phyloP scores from a whole-genome alignment of 495 filamentous ascomycete genomes.

The Neurospora pannonica region DNA sequence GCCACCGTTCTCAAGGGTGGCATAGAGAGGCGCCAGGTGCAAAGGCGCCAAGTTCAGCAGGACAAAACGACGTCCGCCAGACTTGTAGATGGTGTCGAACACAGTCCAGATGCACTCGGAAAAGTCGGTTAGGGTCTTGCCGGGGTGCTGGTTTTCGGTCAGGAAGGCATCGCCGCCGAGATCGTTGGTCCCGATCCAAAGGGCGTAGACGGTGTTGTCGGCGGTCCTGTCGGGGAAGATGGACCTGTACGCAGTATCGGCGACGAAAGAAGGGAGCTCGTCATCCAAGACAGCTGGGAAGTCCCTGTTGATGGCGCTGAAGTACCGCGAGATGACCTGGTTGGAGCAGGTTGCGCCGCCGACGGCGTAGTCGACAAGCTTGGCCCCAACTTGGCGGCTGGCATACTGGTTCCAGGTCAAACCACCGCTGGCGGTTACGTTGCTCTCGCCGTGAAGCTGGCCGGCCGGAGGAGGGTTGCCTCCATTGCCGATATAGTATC shows the following conservation, averaged over 20 bases:
- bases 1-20: constrained; percentile 40
- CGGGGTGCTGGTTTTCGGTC: constrained; percentile 47
- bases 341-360: constrained; percentile 62
- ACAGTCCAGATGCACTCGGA: constrained; percentile 53
- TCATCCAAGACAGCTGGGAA: constrained; percentile 59
- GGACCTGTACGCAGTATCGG: constrained; percentile 43
- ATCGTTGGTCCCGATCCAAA: constrained; percentile 78
- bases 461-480: constrained; percentile 54
- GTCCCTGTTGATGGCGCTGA: constrained; percentile 34
- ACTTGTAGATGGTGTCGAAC: constrained; percentile 50
- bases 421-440: constrained; percentile 51
- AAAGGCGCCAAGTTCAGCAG: constrained; percentile 57
- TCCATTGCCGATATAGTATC: constrained; percentile 49
- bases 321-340: constrained; percentile 45
- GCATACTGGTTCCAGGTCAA: constrained; percentile 58
- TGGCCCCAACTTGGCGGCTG: constrained; percentile 42
- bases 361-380: constrained; percentile 66
- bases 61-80: constrained; percentile 60
- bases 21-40: constrained; percentile 53
- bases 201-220: constrained; percentile 56
- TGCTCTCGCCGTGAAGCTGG: constrained; percentile 31
- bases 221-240: constrained; percentile 41
- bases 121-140: constrained; percentile 51
- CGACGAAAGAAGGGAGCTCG: constrained; percentile 59
- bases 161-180: constrained; percentile 55